These are phyloP conservation scores for Phaeosphaeria sp. DNA, from an alignment of 2,329 filamentous ascomycete genomes.

Conservation along the genomic window DNA sequence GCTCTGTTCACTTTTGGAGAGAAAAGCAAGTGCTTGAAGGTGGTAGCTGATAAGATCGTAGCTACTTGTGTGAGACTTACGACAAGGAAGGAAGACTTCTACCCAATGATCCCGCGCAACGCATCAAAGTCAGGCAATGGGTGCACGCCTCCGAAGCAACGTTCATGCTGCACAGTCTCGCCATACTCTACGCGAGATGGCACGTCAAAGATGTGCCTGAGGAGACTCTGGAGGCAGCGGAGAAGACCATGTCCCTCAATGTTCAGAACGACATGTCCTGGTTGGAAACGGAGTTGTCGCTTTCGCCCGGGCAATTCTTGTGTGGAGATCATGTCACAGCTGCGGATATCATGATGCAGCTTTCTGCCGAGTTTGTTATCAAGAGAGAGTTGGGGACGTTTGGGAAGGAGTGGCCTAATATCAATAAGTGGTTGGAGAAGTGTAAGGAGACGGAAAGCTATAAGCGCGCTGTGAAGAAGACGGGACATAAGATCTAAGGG, in stretches of 20 bases:
- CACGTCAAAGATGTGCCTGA: slow-evolving; percentile 39
- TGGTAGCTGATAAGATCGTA: slow-evolving; percentile 17
- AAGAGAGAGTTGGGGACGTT: slow-evolving; percentile 46
- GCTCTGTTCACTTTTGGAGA: background rate
- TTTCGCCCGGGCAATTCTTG: slow-evolving; percentile 49
- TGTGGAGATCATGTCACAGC: slow-evolving; percentile 51
- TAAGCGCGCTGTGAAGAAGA: slow-evolving; percentile 51
- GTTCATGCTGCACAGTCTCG: slow-evolving; percentile 54
- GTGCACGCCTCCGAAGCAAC: slow-evolving; percentile 57
- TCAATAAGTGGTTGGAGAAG: slow-evolving; percentile 46
- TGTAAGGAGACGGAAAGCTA: slow-evolving; percentile 47
- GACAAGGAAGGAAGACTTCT: slow-evolving; percentile 49
- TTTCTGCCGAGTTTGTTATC: slow-evolving; percentile 52
- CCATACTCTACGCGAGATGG: slow-evolving; percentile 55
- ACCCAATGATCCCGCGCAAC: slow-evolving; percentile 40
- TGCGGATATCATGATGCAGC: slow-evolving; percentile 57
- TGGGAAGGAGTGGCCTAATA: slow-evolving; percentile 34
- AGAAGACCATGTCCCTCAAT: slow-evolving; percentile 51
- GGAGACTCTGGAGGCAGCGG: slow-evolving; percentile 44
- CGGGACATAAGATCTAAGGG: slow-evolving; percentile 35
- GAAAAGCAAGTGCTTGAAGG: background rate
- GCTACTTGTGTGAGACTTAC: slow-evolving; percentile 57
- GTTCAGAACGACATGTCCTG: slow-evolving; percentile 55
- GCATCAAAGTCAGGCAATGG: slow-evolving; percentile 52
- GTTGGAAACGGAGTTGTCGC: slow-evolving; percentile 52